phyloP scores from a whole-genome alignment of 768 basidiomycete genomes.

The Phallus indusiatus region DNA sequence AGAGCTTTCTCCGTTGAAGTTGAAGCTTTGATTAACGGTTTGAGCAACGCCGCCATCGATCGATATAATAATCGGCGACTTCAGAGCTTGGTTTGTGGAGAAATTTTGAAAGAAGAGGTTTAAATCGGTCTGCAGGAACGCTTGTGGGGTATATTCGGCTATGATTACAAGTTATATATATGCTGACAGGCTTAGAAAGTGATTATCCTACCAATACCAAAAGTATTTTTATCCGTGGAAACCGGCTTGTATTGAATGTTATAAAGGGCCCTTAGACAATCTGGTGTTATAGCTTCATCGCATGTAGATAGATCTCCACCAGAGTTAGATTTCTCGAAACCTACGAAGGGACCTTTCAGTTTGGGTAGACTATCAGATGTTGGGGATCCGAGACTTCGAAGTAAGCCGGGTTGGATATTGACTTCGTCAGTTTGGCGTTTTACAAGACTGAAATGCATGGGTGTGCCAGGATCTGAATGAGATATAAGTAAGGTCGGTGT shows the following conservation, averaged over 20 bases:
- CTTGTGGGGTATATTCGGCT: constrained; percentile 9
- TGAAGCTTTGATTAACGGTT: constrained; percentile 32
- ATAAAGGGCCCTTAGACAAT: constrained; percentile 27
- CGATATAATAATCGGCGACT: constrained; percentile 1
- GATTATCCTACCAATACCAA: constrained; percentile 5
- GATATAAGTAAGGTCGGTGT: constrained; percentile 3
- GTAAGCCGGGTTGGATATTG: not conserved
- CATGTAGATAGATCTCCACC: not conserved
- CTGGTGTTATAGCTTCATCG: constrained; percentile 12
- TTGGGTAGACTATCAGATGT: constrained; percentile 4
- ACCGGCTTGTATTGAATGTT: constrained; percentile 24
- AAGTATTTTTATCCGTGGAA: constrained; percentile 6
- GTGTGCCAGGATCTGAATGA: not conserved
- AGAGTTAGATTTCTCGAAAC: not conserved
- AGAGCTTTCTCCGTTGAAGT: constrained; percentile 54
- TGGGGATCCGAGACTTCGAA: constrained; percentile 2
- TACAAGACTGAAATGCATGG: not conserved
- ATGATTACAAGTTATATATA: not conserved
- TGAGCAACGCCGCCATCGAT: constrained; percentile 20
- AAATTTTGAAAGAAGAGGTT: constrained; percentile 8
- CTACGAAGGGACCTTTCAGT: not conserved
- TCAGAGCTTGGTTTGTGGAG: constrained; percentile 1
- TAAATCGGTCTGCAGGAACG: constrained; percentile 4
- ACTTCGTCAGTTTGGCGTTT: not conserved
- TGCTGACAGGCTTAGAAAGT: not conserved